Percentiles rank a stretch among this genome's conserved stretches.
phyloP scores from a whole-genome alignment of 306 rosid species.

The Clitoria ternatea region DNA sequence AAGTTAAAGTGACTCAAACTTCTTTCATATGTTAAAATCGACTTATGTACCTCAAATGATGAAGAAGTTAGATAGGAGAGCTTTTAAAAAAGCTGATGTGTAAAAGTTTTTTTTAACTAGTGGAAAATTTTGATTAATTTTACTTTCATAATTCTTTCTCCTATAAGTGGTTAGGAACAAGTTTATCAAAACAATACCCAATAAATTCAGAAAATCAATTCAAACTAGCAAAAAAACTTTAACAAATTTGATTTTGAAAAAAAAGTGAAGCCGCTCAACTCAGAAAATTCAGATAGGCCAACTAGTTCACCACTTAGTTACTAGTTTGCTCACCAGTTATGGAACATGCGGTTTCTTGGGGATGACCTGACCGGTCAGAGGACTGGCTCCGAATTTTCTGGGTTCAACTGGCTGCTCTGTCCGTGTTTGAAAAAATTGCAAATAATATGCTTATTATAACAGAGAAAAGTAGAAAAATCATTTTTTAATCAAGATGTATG shows the following conservation, averaged over 20 bases:
- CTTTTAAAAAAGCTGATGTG: too few species aligned
- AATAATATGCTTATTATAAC: background rate
- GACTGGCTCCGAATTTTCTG: background rate
- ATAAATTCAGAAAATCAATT: too few species aligned
- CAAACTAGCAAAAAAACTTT: background rate
- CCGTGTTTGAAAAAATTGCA: background rate
- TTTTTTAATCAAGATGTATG: background rate
- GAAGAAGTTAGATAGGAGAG: too few species aligned
- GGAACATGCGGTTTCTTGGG: background rate
- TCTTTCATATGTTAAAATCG: too few species aligned
- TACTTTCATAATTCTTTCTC: too few species aligned
- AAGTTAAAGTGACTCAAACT: too few species aligned
- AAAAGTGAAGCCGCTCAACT: background rate
- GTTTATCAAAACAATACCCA: too few species aligned
- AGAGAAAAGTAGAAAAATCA: background rate
- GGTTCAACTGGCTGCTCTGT: background rate
- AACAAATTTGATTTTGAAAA: background rate
- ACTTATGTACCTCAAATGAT: too few species aligned
- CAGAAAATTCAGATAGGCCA: background rate
- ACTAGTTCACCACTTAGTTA: background rate
- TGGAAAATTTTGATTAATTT: too few species aligned
- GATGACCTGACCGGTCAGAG: background rate
- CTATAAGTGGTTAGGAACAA: too few species aligned
- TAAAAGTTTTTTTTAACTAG: too few species aligned
- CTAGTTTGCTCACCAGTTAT: background rate